Evolutionary conservation across 78 protist species (phyloP), one percentile per base, ranked within the genome.

Genomic region (Creolimax fragrantissima): DNA sequence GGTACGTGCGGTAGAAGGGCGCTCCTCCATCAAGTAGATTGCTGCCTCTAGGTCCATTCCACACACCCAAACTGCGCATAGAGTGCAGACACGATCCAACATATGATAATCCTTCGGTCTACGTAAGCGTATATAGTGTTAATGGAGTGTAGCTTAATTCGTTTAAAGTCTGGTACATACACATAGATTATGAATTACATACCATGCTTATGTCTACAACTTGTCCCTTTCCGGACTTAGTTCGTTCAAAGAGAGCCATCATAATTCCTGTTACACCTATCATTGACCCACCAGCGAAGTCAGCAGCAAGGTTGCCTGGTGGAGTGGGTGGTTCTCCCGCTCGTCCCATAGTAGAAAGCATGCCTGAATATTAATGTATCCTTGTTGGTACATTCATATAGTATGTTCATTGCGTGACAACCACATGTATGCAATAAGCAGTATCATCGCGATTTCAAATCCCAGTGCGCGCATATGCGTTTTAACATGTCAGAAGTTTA

Each of bases 251-350:
- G 45, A 96, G 45, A 3, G 96, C 95, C 35, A 92, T 0, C 45
- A 94, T 36, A 17, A 96, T 93, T 2, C 97, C 97, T 5, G 91
- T 35, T 17, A 93, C 96, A 42, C 94, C 85, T 91, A 92, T 67
- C 67, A 93, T 24, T 17, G 93, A 90, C 41, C 97, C 97, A 4
- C 95, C 96, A 3, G 96, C 97, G 83, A 96, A 94, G 42, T 96
- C 97, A 35, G 92, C 96, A 35, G 94, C 41, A 3, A 93, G 35
- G 45, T 96, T 96, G 44, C 67, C 84, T 3, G 97, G 95, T n/a
- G 90, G 81, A 3, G 39, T 0, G 2, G 97, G 97, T 35, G 2
- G 6, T 35, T 94, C 91, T 42, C 41, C 85, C 3, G 35, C 0
- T 5, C 95, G 44, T 0, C 94, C 94, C 32, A 91, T 11, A 0